A percentile compares a stretch with the other conserved stretches of the same genome.
Evolutionary conservation across 1,284 basidiomycete genomes (phyloP).

Genomic region (Mrakiaceae sp.): DNA sequence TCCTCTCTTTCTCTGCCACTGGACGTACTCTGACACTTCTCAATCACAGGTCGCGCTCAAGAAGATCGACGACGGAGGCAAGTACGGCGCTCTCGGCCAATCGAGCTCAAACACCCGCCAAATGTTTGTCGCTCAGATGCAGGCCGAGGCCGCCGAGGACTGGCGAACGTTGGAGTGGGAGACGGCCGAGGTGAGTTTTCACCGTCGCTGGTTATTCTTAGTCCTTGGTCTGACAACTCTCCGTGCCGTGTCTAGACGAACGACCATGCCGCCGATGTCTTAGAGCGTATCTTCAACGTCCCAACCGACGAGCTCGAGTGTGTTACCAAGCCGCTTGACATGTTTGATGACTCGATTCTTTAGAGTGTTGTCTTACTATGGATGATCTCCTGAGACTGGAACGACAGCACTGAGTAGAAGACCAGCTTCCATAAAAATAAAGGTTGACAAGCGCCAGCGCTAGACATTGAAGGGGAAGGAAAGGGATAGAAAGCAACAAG

Average conservation of each 20-base stretch:
- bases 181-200: not conserved
- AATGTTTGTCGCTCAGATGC: not conserved
- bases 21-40: not conserved
- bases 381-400: too few relatives aligned
- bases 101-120: not conserved
- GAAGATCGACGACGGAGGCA: slow-evolving; percentile 7
- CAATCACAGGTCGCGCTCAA: slow-evolving; percentile 4
- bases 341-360: not conserved
- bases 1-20: not conserved
- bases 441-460: too few relatives aligned
- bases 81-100: not conserved
- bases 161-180: slow-evolving; percentile 11
- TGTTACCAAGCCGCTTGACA: slow-evolving; percentile 7
- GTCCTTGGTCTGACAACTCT: not conserved
- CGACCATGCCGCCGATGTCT: not conserved
- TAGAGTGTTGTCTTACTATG: too few relatives aligned
- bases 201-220: not conserved
- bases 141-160: slow-evolving; percentile 6
- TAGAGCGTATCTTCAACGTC: slow-evolving; percentile 3
- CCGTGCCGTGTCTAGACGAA: not conserved
- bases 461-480: too few relatives aligned
- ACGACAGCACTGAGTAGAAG: too few relatives aligned
- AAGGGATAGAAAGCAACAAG: too few relatives aligned
- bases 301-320: slow-evolving; percentile 9
- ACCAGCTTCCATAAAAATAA: too few relatives aligned